These are phyloP conservation scores for Boletus rex-veris DNA, from an alignment of 768 basidiomycete genomes.

Conservation along the genomic window DNA sequence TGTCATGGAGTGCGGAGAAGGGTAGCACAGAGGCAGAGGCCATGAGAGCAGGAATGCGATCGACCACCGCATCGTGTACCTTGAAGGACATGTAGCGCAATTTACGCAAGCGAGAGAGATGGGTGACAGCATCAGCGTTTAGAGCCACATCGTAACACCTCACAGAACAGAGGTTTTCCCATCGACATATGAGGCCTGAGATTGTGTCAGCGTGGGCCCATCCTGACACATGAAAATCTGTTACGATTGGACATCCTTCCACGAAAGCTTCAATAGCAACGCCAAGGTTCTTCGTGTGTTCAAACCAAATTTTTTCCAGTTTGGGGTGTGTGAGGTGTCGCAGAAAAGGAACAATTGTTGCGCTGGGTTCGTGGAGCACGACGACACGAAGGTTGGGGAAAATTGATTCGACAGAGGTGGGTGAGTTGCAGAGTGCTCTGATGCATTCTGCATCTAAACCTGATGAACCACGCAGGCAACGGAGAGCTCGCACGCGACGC, in stretches of 20 bases:
- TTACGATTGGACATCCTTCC: neutral
- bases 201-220: neutral
- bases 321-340: conserved; percentile 5
- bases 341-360: conserved; percentile 1
- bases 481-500: conserved; percentile 6
- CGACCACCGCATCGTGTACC: neutral
- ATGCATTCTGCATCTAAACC: neutral
- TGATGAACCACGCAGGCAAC: neutral
- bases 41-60: neutral
- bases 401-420: neutral
- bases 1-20: neutral
- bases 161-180: conserved; percentile 4
- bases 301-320: neutral
- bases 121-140: neutral
- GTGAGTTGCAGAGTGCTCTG: conserved; percentile 1
- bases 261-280: neutral
- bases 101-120: conserved; percentile 1
- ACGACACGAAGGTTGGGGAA: conserved; percentile 11
- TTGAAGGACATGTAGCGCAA: neutral
- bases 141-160: neutral
- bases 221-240: neutral
- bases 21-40: neutral
- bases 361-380: neutral
- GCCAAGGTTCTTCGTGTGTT: neutral
- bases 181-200: conserved; percentile 5